These are phyloP conservation scores for Boletus vermiculosoides DNA, from an alignment of 768 basidiomycete species.

Conservation along the genomic window DNA sequence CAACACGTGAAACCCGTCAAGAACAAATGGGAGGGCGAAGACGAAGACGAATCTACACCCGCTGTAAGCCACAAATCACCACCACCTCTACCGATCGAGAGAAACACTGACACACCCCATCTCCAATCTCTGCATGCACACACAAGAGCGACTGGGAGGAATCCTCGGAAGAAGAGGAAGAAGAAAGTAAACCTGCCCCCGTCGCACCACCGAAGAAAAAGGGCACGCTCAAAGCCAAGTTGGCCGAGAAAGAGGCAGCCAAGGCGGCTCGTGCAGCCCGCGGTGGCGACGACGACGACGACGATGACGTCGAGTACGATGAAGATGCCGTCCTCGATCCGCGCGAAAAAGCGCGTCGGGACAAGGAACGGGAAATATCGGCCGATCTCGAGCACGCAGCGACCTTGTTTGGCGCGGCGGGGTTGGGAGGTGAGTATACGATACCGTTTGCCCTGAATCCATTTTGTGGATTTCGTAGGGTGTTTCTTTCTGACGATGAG, in stretches of 20 bases:
- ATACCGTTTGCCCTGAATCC: not conserved
- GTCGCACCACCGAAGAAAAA: conserved; percentile 84
- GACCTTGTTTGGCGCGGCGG: conserved; percentile 72
- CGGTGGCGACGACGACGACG: conserved; percentile 30
- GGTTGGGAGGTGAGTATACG: conserved; percentile 53
- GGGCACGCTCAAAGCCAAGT: conserved; percentile 85
- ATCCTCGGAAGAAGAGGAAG: conserved; percentile 75
- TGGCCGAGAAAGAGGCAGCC: conserved; percentile 87
- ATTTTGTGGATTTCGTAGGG: not conserved
- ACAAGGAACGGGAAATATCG: conserved; percentile 80
- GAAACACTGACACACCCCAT: conserved; percentile 1
- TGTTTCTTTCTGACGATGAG: conserved; percentile 2
- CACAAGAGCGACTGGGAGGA: conserved; percentile 93
- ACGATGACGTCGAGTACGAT: conserved; percentile 49
- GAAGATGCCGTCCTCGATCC: conserved; percentile 80
- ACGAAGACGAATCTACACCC: conserved; percentile 77
- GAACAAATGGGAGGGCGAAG: conserved; percentile 88
- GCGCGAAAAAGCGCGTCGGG: conserved; percentile 68
- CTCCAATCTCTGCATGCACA: not conserved
- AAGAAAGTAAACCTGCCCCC: conserved; percentile 48
- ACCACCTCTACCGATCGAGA: not conserved
- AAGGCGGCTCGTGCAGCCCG: conserved; percentile 52
- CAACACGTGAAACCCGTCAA: conserved; percentile 36
- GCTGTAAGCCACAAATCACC: conserved; percentile 51
- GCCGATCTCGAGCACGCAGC: conserved; percentile 85